Percentiles rank a stretch among this genome's conserved stretches.
phyloP scores from a whole-genome alignment of 2,329 filamentous ascomycete genomes.

The Simplicillium aogashimaense region DNA sequence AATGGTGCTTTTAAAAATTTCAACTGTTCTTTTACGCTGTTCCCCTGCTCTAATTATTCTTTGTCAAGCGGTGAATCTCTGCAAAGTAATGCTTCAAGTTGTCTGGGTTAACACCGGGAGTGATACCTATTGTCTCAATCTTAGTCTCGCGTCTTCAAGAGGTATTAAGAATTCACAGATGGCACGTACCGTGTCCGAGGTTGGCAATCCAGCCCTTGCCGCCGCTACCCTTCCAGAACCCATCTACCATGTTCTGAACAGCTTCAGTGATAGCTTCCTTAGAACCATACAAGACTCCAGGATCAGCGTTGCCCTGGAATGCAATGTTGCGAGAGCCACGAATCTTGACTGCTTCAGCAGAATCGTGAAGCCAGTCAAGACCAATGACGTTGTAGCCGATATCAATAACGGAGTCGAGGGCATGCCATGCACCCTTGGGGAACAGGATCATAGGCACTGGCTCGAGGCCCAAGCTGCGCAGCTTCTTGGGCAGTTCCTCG shows the following conservation, averaged over 20 bases:
- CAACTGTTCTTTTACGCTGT: no score
- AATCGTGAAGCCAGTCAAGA: slow-evolving; percentile 89
- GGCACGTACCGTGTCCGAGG: slow-evolving; percentile 72
- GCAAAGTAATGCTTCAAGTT: slow-evolving; percentile 89
- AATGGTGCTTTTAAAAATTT: no score
- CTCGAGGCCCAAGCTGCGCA: slow-evolving; percentile 66
- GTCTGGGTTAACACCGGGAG: slow-evolving; percentile 87
- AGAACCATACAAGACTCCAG: slow-evolving; percentile 82
- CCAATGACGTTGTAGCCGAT: slow-evolving; percentile 90
- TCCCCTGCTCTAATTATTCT: slow-evolving; percentile 16
- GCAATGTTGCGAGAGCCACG: slow-evolving; percentile 66
- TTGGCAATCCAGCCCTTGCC: slow-evolving; percentile 97
- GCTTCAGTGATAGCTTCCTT: slow-evolving; percentile 70
- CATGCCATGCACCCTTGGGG: slow-evolving; percentile 95
- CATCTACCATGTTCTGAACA: slow-evolving; percentile 78
- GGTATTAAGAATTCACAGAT: neutral
- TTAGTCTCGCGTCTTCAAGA: slow-evolving; percentile 6
- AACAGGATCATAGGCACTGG: slow-evolving; percentile 95
- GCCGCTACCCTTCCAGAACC: slow-evolving; percentile 60
- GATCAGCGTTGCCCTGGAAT: slow-evolving; percentile 92
- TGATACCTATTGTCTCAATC: slow-evolving; percentile 55
- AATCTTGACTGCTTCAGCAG: slow-evolving; percentile 71
- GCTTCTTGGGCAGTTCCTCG: slow-evolving; percentile 62
- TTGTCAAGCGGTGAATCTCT: slow-evolving; percentile 70
- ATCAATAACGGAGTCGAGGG: slow-evolving; percentile 76